Percentiles rank a stretch among this genome's conserved stretches.
phyloP scores from a whole-genome alignment of 2,329 filamentous ascomycete genomes.

The Paecilomyces sp. region DNA sequence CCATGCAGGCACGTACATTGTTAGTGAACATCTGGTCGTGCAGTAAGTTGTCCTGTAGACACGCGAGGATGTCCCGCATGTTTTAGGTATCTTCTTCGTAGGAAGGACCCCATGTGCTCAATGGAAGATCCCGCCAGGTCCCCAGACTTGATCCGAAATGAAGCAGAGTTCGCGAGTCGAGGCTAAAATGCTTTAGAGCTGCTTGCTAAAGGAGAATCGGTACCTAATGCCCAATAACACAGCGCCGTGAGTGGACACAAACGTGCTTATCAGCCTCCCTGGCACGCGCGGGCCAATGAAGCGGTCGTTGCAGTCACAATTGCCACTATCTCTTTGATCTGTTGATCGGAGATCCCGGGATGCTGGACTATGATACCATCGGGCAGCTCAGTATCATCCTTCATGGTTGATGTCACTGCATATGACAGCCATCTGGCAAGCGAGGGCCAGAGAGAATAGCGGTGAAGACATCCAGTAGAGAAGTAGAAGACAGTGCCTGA shows the following conservation, averaged over 20 bases:
- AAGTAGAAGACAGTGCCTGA: background rate
- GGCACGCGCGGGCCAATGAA: background rate
- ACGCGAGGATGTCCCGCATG: background rate
- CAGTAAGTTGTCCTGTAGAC: background rate
- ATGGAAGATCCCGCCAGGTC: background rate
- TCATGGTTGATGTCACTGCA: background rate
- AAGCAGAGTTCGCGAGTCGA: background rate
- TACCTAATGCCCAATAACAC: background rate
- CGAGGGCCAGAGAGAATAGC: background rate
- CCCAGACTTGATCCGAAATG: background rate
- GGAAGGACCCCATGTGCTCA: background rate
- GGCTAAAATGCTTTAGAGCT: background rate
- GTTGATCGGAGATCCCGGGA: background rate
- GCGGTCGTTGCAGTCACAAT: background rate
- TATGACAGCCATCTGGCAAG: background rate
- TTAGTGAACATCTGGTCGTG: background rate
- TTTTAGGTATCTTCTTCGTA: background rate
- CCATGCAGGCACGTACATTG: background rate
- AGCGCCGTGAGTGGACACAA: background rate
- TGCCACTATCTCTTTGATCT: background rate
- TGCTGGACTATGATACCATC: background rate
- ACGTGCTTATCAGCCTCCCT: background rate
- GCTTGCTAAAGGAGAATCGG: background rate
- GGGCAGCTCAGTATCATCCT: background rate
- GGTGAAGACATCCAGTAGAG: background rate